Conservation (phyloP, 2,329 filamentous ascomycete genomes). For the Colletotrichum karsti region DNA sequence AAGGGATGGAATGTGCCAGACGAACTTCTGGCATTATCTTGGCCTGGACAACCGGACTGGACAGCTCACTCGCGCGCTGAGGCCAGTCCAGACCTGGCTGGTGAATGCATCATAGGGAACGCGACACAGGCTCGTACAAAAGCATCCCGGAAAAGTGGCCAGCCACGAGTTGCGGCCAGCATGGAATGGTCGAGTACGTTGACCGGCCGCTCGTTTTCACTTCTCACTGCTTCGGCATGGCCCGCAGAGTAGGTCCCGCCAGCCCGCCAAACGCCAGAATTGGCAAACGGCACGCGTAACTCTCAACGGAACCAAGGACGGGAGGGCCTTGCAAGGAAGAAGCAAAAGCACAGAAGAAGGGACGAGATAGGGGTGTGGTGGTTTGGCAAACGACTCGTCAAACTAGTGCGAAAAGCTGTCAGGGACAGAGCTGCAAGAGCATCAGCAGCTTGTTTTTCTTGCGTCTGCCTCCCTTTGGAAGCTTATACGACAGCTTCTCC, state of each 20-base stretch:
- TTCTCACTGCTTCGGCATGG: slow-evolving; percentile 6
- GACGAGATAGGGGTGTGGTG: not conserved
- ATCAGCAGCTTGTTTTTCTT: not conserved
- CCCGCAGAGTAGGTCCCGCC: not conserved
- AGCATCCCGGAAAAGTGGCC: not conserved
- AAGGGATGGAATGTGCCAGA: slow-evolving; percentile 24
- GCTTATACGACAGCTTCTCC: not conserved
- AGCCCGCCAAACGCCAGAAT: not conserved
- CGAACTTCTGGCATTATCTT: not conserved
- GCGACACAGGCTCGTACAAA: slow-evolving; percentile 1
- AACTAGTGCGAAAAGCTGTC: not conserved
- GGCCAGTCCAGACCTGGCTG: slow-evolving; percentile 1
- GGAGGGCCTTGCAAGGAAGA: slow-evolving; percentile 23
- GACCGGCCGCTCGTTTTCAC: not conserved
- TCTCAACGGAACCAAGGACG: slow-evolving; percentile 10
- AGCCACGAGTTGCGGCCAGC: not conserved
- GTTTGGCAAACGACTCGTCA: slow-evolving; percentile 3
- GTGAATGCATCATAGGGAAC: slow-evolving; percentile 22
- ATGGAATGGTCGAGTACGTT: slow-evolving; percentile 1
- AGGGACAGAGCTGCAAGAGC: not conserved
- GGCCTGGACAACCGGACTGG: not conserved
- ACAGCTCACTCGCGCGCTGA: slow-evolving; percentile 1
- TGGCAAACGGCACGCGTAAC: not conserved
- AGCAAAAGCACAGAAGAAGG: slow-evolving; percentile 13
- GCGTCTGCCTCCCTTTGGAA: not conserved